Conservation (phyloP, 1,139 yeast genomes). For the Geotrichum fermentans region DNA sequence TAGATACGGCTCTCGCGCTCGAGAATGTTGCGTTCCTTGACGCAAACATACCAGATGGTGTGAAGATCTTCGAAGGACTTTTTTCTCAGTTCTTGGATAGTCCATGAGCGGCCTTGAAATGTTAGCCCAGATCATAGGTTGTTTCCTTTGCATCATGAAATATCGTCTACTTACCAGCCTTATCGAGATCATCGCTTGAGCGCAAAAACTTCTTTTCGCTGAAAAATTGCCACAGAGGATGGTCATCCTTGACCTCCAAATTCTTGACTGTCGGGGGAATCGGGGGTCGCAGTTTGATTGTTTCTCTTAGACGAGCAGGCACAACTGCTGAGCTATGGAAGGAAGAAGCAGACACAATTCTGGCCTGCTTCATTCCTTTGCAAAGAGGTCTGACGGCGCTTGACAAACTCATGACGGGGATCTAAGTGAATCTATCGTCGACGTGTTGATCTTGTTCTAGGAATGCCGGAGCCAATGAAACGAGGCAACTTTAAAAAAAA, state of each 20-base stretch:
- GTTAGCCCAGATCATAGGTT: no score
- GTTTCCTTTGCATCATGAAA: no score
- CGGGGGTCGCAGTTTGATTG: conserved; percentile 62
- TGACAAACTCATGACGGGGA: conserved; percentile 8
- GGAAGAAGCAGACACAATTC: conserved; percentile 13
- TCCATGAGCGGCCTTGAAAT: conserved; percentile 83
- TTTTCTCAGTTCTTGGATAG: conserved; percentile 79
- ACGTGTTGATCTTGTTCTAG: background rate
- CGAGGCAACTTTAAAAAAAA: background rate
- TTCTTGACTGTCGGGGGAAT: conserved; percentile 76
- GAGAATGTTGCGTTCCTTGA: conserved; percentile 76
- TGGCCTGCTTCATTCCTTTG: background rate
- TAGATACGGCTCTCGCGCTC: conserved; percentile 64
- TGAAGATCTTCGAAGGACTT: conserved; percentile 91
- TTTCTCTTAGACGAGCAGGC: conserved; percentile 39
- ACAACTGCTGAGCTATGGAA: conserved; percentile 48
- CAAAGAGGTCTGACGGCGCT: conserved; percentile 1
- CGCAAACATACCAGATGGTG: conserved; percentile 78
- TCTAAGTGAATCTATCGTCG: background rate
- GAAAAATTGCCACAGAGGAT: conserved; percentile 95
- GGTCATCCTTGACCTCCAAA: conserved; percentile 71
- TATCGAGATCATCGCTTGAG: conserved; percentile 51
- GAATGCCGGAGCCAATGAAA: background rate
- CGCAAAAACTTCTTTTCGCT: conserved; percentile 56
- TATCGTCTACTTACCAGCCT: conserved; percentile 33